Percentiles rank a stretch among this genome's conserved stretches.
These are phyloP conservation scores for Benincasa hispida DNA, from an alignment of 306 rosid species.

Conservation along the genomic window DNA sequence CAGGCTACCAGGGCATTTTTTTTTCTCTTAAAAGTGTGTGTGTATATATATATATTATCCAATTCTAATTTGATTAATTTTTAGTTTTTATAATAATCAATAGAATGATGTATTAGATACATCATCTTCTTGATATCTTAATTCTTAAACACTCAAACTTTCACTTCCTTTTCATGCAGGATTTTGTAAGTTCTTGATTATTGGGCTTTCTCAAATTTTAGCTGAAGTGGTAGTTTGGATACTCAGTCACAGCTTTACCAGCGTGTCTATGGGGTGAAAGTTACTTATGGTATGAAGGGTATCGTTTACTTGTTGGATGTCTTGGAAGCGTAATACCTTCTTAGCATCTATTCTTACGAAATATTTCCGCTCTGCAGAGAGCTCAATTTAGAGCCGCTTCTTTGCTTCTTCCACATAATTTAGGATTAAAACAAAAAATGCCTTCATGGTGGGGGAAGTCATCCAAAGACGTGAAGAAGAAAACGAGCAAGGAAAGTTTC, in stretches of 20 bases:
- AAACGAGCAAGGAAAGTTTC: slow-evolving; percentile 68
- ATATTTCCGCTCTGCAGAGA: slow-evolving; percentile 4
- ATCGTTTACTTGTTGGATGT: slow-evolving; percentile 7
- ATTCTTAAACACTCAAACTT: slow-evolving; percentile 14
- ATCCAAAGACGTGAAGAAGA: slow-evolving; percentile 85
- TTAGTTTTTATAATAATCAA: background rate
- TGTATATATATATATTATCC: no score
- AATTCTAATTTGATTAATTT: background rate
- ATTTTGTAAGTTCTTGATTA: background rate
- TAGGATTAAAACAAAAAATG: slow-evolving; percentile 35
- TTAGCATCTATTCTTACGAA: background rate
- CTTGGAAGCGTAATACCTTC: slow-evolving; percentile 4
- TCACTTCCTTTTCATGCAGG: slow-evolving; percentile 30
- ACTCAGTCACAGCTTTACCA: slow-evolving; percentile 10
- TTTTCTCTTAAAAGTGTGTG: background rate
- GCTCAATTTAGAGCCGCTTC: background rate
- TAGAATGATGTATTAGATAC: background rate
- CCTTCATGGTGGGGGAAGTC: slow-evolving; percentile 89
- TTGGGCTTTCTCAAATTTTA: slow-evolving; percentile 5
- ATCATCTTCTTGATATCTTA: background rate
- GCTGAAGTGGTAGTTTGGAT: slow-evolving; percentile 12
- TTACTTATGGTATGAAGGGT: slow-evolving; percentile 15
- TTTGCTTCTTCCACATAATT: background rate
- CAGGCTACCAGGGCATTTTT: background rate
- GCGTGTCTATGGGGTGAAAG: slow-evolving; percentile 17